Evolutionary conservation across 208 protist genomes (phyloP).

Genomic region (Blastocrithidia nonstop): DNA sequence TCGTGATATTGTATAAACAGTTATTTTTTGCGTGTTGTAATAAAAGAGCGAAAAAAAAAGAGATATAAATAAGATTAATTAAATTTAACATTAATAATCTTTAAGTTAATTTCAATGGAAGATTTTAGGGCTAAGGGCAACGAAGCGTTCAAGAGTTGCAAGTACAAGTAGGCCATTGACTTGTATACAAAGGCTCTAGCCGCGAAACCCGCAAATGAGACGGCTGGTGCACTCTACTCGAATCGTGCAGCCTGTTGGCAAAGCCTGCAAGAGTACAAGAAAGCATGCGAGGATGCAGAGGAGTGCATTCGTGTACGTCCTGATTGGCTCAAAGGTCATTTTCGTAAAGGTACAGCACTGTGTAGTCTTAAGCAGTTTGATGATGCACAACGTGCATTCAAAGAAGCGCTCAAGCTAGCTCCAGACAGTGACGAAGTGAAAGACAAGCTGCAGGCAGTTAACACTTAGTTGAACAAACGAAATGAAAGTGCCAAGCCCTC

Average conservation of each 20-base stretch:
- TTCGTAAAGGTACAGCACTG: constrained; percentile 71
- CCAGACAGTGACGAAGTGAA: constrained; percentile 64
- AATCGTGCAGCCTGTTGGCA: constrained; percentile 83
- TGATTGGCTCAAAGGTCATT: constrained; percentile 85
- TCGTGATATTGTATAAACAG: not conserved
- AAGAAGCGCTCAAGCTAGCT: constrained; percentile 59
- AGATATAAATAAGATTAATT: constrained; percentile 3
- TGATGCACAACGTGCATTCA: constrained; percentile 69
- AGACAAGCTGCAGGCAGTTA: constrained; percentile 54
- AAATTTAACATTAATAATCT: constrained; percentile 2
- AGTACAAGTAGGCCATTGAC: constrained; percentile 76
- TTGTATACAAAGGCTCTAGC: constrained; percentile 86
- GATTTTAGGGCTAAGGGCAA: constrained; percentile 84
- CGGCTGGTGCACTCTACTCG: constrained; percentile 68
- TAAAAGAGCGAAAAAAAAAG: not conserved
- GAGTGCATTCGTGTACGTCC: constrained; percentile 74
- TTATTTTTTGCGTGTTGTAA: not conserved
- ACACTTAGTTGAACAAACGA: constrained; percentile 46
- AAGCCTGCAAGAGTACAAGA: constrained; percentile 47
- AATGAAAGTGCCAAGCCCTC: constrained; percentile 67
- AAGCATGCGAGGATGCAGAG: constrained; percentile 65
- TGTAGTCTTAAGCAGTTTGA: constrained; percentile 50
- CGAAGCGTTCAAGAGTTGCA: constrained; percentile 79
- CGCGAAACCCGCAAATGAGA: constrained; percentile 56
- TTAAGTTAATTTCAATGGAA: constrained; percentile 32